phyloP scores from a whole-genome alignment of 2,329 filamentous ascomycete species.

The Sporothrix mexicana region DNA sequence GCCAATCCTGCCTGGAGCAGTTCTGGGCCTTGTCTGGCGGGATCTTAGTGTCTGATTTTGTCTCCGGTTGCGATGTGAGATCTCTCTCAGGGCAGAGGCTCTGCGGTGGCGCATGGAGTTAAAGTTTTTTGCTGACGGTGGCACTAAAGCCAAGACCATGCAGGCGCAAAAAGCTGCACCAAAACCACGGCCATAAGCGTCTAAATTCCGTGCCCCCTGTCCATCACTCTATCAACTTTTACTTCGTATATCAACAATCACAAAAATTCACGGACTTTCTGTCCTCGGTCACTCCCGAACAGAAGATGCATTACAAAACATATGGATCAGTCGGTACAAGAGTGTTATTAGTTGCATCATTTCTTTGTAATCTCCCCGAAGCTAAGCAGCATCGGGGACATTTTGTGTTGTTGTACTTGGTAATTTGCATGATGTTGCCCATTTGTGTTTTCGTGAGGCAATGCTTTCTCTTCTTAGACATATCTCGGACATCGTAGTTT shows the following conservation, averaged over 20 bases:
- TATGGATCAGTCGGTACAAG: not conserved
- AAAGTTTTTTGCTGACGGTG: conserved; percentile 4
- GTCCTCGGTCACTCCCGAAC: not conserved
- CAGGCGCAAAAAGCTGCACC: too few species aligned
- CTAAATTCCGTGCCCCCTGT: not conserved
- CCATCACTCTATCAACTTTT: too few species aligned
- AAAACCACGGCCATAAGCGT: not conserved
- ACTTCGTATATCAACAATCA: not conserved
- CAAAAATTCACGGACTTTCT: not conserved
- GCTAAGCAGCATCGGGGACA: not conserved
- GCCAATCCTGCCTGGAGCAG: not conserved
- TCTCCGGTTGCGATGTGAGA: too few species aligned
- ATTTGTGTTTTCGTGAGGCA: too few species aligned
- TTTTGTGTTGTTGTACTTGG: not conserved
- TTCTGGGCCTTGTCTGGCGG: not conserved
- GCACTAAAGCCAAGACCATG: not conserved
- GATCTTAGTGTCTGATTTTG: too few species aligned
- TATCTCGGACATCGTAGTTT: too few species aligned
- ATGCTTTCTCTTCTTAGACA: not conserved
- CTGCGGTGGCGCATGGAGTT: not conserved
- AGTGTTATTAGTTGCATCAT: not conserved
- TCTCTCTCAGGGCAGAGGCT: too few species aligned
- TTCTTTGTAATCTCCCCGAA: not conserved
- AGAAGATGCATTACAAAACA: not conserved
- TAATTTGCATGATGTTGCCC: not conserved